phyloP scores from a whole-genome alignment of 306 rosid species.

The Senna siamea region DNA sequence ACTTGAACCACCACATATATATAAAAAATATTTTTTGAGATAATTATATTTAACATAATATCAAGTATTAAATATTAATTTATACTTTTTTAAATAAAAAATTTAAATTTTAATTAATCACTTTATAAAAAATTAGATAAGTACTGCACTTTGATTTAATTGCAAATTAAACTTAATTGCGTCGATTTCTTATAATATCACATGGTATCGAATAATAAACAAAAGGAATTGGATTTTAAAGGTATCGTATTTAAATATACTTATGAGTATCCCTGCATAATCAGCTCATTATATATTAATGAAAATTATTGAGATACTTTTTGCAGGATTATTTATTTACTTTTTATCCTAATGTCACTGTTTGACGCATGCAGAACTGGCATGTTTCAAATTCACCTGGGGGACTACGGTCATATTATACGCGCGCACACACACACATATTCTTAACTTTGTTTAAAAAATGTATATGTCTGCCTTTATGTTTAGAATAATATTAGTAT shows the following conservation, averaged over 20 bases:
- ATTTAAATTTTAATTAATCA: too few relatives aligned
- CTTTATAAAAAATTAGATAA: too few relatives aligned
- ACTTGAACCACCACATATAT: not conserved
- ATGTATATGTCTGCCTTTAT: not conserved
- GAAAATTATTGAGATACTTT: not conserved
- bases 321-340: not conserved
- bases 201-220: not conserved
- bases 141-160: too few relatives aligned
- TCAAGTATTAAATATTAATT: too few relatives aligned
- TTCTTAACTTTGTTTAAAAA: too few relatives aligned
- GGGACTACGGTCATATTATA: not conserved
- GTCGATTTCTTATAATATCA: too few relatives aligned
- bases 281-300: not conserved
- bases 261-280: not conserved
- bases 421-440: too few relatives aligned
- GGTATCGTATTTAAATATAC: not conserved
- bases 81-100: too few relatives aligned
- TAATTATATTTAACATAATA: too few relatives aligned
- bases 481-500: not conserved
- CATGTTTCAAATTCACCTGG: not conserved
- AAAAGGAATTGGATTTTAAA: not conserved
- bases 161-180: too few relatives aligned
- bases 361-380: not conserved
- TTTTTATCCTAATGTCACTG: too few relatives aligned
- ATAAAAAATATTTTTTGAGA: too few relatives aligned